Evolutionary conservation across 208 protist genomes (phyloP).

Genomic region (Leptomonas seymouri): DNA sequence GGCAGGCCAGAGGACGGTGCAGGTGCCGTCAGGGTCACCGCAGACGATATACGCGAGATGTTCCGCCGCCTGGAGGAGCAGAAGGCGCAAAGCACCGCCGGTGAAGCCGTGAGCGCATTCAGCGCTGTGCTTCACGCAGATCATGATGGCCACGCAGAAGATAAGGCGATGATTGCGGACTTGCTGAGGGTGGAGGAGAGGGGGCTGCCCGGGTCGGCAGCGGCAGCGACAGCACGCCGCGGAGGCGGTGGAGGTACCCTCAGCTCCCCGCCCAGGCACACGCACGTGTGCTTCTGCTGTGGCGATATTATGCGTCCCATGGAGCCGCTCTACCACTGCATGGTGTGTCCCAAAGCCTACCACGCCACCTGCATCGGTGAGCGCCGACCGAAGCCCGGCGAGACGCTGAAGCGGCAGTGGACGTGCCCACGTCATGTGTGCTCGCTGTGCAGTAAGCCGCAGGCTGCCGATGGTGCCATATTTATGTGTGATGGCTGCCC

Average conservation of each 20-base stretch:
- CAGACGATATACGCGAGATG: slow-evolving; percentile 60
- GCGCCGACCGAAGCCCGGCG: slow-evolving; percentile 36
- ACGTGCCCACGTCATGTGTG: slow-evolving; percentile 80
- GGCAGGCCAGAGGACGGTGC: not conserved
- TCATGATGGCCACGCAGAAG: slow-evolving; percentile 4
- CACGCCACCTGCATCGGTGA: slow-evolving; percentile 78
- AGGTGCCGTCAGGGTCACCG: slow-evolving; percentile 24
- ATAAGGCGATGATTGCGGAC: slow-evolving; percentile 58
- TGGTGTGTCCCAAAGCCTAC: slow-evolving; percentile 82
- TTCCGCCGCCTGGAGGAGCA: slow-evolving; percentile 38
- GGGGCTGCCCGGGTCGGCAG: slow-evolving; percentile 28
- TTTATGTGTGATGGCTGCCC: slow-evolving; percentile 87
- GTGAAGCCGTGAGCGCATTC: not conserved
- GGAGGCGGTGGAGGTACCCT: not conserved
- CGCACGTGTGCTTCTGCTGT: slow-evolving; percentile 76
- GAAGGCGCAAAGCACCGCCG: not conserved
- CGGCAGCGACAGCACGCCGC: not conserved
- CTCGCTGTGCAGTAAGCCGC: slow-evolving; percentile 57
- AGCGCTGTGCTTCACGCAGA: not conserved
- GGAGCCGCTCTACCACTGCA: slow-evolving; percentile 83
- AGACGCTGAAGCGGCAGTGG: slow-evolving; percentile 54
- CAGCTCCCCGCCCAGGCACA: slow-evolving; percentile 27
- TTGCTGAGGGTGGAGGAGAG: slow-evolving; percentile 51
- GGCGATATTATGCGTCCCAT: slow-evolving; percentile 76
- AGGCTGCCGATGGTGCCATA: slow-evolving; percentile 68